Evolutionary conservation across 345 rosid species (phyloP), one percentile per base, ranked within the genome.

Genomic region (Eutrema heterophyllum): DNA sequence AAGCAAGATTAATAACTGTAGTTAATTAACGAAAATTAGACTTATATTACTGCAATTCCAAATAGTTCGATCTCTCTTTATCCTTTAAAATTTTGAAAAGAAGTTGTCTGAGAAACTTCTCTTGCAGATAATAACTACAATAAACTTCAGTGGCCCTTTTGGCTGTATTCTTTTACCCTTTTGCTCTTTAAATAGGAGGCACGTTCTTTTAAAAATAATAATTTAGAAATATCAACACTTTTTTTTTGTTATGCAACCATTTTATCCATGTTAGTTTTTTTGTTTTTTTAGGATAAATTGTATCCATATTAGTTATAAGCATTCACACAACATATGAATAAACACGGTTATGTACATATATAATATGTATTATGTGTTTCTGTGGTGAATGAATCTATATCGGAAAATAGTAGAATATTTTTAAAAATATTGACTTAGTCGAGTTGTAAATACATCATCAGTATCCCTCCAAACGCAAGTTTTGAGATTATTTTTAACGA

Each of bases 131-230:
- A 21, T 14, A 52, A 32, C 24, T 1, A 64, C 64, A 54, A 24
- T 64, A 53, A 43, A 32, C 70, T 32, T 73, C 50, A 73, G 65
- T 55, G 41, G 55, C 71, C 65, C 15, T 13, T 73, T 55, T 73
- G 58, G 56, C 50, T 65, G 32, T 46, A 46, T 56, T 53, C 43
- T 12, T 6, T 64, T 72, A 41, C 38, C 62, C 18, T 35, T 57
- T 57, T 57, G 29, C 44, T 57, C n/a, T 36, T 57, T n/a, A 7
- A 5, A 18, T 16, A 18, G 0, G 43, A 57, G 29, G n/a, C 29
- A 36, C 29, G 27, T 16, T 57, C 63, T 10, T 36, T 57, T n/a
- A 35, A 9, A 46, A 27, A 38, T 49, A 26, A 15, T 12, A 7
- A 50, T 13, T 43, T 60, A n/a, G 12, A 32, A 48, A 38, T 60